phyloP scores from a whole-genome alignment of 306 rosid genomes.

The Dalbergia cochinchinensis region DNA sequence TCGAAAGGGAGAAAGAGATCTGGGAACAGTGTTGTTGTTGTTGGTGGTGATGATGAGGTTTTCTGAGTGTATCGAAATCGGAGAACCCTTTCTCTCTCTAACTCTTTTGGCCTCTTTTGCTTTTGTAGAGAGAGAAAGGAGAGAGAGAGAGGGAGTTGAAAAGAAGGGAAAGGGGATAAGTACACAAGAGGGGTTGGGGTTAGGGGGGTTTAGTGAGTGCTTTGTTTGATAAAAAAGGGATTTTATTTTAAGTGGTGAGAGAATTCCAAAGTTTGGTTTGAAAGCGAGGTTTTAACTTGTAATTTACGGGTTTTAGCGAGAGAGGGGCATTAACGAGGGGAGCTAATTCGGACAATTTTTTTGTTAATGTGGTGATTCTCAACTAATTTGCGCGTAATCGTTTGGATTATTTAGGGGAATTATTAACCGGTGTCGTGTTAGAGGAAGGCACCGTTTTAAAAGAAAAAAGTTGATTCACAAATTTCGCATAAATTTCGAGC shows the following conservation, averaged over 20 bases:
- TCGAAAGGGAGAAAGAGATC: not conserved
- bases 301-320: not conserved
- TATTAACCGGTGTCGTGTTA: not conserved
- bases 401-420: not conserved
- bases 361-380: not conserved
- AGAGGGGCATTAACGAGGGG: not conserved
- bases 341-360: not conserved
- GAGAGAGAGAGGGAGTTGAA: not conserved
- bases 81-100: conserved; percentile 2
- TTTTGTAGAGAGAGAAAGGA: not conserved
- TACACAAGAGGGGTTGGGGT: not conserved
- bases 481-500: too few relatives aligned
- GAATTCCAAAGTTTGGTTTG: not conserved
- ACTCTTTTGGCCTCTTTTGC: not conserved
- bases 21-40: not conserved
- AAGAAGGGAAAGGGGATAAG: not conserved
- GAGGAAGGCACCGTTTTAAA: too few relatives aligned
- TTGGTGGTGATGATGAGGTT: not conserved
- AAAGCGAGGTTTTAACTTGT: not conserved
- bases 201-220: not conserved
- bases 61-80: not conserved
- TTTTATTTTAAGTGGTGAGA: not conserved
- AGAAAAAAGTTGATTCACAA: too few relatives aligned
- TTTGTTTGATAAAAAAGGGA: too few relatives aligned
- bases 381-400: not conserved